Percentiles rank a stretch among this genome's conserved stretches.
These are phyloP conservation scores for Kwoniella sp. DNA, from an alignment of 768 basidiomycete species.

Conservation along the genomic window DNA sequence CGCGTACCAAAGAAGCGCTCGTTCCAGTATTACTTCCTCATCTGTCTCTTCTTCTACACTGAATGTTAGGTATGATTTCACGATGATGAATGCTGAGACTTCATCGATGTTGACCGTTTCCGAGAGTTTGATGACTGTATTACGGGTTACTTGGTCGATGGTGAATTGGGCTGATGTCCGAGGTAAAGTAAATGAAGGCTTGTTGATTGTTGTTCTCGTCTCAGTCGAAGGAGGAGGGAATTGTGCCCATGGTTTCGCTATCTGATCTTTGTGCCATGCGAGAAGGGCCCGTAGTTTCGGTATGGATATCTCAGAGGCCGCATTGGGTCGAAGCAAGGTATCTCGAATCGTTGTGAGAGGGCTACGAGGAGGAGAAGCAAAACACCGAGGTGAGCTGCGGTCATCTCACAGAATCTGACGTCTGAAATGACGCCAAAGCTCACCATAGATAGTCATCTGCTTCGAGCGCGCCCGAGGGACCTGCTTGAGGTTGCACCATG, in stretches of 20 bases:
- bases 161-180: constrained; percentile 65
- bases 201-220: constrained; percentile 69
- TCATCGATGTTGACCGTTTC: constrained; percentile 74
- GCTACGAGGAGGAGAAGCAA: constrained; percentile 15
- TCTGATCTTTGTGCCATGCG: constrained; percentile 26
- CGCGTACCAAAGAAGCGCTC: constrained; percentile 75
- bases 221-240: constrained; percentile 71
- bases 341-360: constrained; percentile 43
- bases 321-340: constrained; percentile 32
- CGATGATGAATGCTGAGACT: constrained; percentile 71
- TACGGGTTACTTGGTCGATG: constrained; percentile 71
- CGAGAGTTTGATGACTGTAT: constrained; percentile 72
- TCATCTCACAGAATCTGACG: no score
- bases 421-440: constrained; percentile 1
- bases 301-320: constrained; percentile 23
- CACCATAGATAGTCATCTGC: constrained; percentile 38
- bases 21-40: constrained; percentile 58
- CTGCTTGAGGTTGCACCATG: constrained; percentile 24
- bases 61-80: constrained; percentile 75
- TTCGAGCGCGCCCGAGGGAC: constrained; percentile 11
- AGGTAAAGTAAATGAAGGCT: constrained; percentile 68
- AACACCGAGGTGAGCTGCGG: neutral
- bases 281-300: constrained; percentile 32
- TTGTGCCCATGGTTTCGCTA: constrained; percentile 57
- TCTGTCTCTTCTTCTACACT: constrained; percentile 62